A percentile compares a stretch with the other conserved stretches of the same genome.
Conservation (phyloP, 1,284 basidiomycete species). For the Hypsizygus ulmarius region DNA sequence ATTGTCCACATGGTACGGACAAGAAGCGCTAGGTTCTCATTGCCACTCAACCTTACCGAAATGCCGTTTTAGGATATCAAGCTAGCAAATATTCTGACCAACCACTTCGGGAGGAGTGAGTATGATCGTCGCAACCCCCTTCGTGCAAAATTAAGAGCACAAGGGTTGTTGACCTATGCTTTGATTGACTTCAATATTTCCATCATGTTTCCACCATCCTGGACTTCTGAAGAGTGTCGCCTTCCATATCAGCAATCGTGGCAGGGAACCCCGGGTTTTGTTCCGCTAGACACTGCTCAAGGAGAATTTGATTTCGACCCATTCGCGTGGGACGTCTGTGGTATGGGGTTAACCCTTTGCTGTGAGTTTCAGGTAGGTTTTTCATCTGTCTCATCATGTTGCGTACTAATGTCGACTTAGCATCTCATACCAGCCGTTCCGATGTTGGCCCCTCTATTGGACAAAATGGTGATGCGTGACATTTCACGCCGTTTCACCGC, state of each 20-base stretch:
- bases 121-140: background rate
- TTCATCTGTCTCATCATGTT: background rate
- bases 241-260: slow-evolving; percentile 13
- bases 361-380: slow-evolving; percentile 15
- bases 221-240: slow-evolving; percentile 1
- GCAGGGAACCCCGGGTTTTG: slow-evolving; percentile 5
- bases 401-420: slow-evolving; percentile 13
- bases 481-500: slow-evolving; percentile 25
- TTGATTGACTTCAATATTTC: slow-evolving; percentile 24
- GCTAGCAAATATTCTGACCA: background rate
- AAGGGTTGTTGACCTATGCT: slow-evolving; percentile 13
- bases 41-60: background rate
- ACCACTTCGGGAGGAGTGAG: background rate
- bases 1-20: slow-evolving; percentile 21
- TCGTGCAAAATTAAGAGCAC: slow-evolving; percentile 5
- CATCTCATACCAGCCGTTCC: slow-evolving; percentile 12
- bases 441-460: slow-evolving; percentile 23
- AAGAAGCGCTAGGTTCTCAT: background rate
- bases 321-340: slow-evolving; percentile 27
- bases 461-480: slow-evolving; percentile 24
- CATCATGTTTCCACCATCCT: slow-evolving; percentile 16
- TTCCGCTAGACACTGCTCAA: slow-evolving; percentile 19
- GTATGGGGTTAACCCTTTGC: slow-evolving; percentile 20
- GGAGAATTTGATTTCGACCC: slow-evolving; percentile 31
- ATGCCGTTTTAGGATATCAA: slow-evolving; percentile 1